Evolutionary conservation across 1,284 basidiomycete species (phyloP), one percentile per base, ranked within the genome.

Genomic region (Irpex lacteus): DNA sequence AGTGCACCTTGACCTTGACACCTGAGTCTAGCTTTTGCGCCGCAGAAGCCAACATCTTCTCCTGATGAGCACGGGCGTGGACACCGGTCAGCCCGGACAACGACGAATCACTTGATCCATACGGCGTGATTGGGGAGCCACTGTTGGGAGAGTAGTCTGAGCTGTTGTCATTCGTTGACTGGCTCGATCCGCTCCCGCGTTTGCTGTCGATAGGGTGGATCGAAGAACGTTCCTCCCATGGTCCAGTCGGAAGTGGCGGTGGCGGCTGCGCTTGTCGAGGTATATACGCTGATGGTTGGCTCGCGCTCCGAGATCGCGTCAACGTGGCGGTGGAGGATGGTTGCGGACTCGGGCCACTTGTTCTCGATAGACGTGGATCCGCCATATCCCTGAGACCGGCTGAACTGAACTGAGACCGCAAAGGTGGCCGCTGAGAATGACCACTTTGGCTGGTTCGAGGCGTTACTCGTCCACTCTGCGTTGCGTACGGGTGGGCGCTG

Each of bases 1-100:
- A 95, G 75, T 91, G 89, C 61, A 97, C 92, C 76, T 95, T 95
- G 71, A 96, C 88, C 75, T 94, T 92, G 49, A 95, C 88, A 26
- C 76, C 74, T 11, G 70, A 65, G 32, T 75, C 78, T 50, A 68
- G 68, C 52, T 70, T 70, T 18, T 71, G 68, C 18, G 71, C 61
- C 47, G 63, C 69, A n/a, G 63, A 67, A 34, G 61, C 68, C 65
- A 72, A 72, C 69, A 80, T 64, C 64, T 74, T 76, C 34, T 85
- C 81, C 73, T 80, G 78, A 70, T 82, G 84, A 66, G 82, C 84
- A 56, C 83, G 88, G 19, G 44, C 62, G 19, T 26, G 59, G 67
- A 84, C 80, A 34, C 61, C 67, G 18, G 72, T 78, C 74, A 72
- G 78, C 70, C 84, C 86, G 59, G 81, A 81, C 61, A 92, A 74